Percentiles rank a stretch among this genome's conserved stretches.
Evolutionary conservation across 768 basidiomycete genomes (phyloP).

Genomic region (Lentinus tigrinus): DNA sequence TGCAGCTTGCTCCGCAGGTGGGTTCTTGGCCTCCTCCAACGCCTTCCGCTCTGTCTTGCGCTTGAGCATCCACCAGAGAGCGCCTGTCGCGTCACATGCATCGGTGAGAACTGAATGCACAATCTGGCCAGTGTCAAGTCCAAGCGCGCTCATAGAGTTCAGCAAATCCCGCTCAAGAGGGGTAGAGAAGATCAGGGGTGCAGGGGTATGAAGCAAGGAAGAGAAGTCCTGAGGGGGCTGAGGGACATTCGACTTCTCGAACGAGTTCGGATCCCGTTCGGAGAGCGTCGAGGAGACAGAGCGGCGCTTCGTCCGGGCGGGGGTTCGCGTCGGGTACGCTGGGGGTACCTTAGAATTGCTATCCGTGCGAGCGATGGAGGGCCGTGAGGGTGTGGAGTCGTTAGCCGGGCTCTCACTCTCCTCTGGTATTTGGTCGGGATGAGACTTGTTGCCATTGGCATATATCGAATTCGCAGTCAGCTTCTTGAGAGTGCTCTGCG

Average conservation of each 20-base stretch:
- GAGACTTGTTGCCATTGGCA: conserved; percentile 28
- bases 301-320: conserved; percentile 91
- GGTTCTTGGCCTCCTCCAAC: conserved; percentile 35
- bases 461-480: conserved; percentile 13
- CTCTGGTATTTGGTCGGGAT: conserved; percentile 52
- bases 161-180: conserved; percentile 78
- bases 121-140: conserved; percentile 93
- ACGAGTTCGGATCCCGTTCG: conserved; percentile 44
- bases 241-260: conserved; percentile 42
- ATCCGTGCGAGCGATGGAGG: conserved; percentile 25
- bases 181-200: conserved; percentile 86
- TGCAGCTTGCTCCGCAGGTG: conserved; percentile 21
- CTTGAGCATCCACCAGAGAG: conserved; percentile 96
- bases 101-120: conserved; percentile 90
- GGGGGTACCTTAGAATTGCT: conserved; percentile 44
- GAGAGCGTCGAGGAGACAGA: conserved; percentile 89
- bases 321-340: conserved; percentile 74
- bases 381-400: conserved; percentile 27
- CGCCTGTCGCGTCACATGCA: conserved; percentile 90
- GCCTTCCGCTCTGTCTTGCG: conserved; percentile 71
- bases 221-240: conserved; percentile 56
- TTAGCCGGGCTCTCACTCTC: conserved; percentile 38
- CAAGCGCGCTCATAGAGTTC: conserved; percentile 68
- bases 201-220: conserved; percentile 58
- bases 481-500: conserved; percentile 53